Percentiles rank a stretch among this genome's conserved stretches.
Conservation (phyloP, 2,329 filamentous ascomycete species). For the Sarocladiaceae sp. region DNA sequence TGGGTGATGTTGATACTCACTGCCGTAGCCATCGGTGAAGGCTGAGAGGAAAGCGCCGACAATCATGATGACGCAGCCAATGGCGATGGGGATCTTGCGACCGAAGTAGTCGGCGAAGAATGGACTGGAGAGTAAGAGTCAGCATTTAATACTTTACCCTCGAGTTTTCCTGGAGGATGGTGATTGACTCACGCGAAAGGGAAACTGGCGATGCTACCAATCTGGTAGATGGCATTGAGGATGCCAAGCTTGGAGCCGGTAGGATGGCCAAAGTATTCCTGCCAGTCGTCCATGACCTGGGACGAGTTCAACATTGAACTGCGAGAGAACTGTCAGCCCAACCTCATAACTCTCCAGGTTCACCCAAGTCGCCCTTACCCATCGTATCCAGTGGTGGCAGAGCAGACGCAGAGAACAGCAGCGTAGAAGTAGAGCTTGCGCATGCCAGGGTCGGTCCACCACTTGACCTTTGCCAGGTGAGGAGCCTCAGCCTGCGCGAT, state of each 20-base stretch:
- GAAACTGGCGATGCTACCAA: slow-evolving; percentile 8
- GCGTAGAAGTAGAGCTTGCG: slow-evolving; percentile 49
- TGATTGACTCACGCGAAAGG: slow-evolving; percentile 13
- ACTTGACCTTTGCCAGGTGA: slow-evolving; percentile 42
- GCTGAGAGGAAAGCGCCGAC: slow-evolving; percentile 52
- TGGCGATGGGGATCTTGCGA: slow-evolving; percentile 43
- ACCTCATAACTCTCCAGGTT: neutral
- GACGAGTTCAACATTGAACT: slow-evolving; percentile 36
- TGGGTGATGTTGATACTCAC: slow-evolving; percentile 15
- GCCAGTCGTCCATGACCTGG: slow-evolving; percentile 19
- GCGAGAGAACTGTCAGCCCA: slow-evolving; percentile 13
- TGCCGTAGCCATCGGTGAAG: slow-evolving; percentile 34
- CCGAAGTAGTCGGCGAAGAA: slow-evolving; percentile 49
- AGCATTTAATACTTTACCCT: neutral
- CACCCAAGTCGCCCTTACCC: slow-evolving; percentile 34
- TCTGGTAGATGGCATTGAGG: slow-evolving; percentile 8
- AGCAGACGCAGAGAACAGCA: slow-evolving; percentile 45
- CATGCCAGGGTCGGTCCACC: slow-evolving; percentile 49
- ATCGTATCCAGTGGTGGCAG: slow-evolving; percentile 51
- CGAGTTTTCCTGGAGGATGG: neutral
- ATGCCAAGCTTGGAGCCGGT: slow-evolving; percentile 18
- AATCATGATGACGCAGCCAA: slow-evolving; percentile 49
- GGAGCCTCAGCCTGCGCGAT: slow-evolving; percentile 41
- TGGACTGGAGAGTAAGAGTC: slow-evolving; percentile 30
- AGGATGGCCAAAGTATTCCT: slow-evolving; percentile 21